These are phyloP conservation scores for Phylloporus rhodoxanthus DNA, from an alignment of 768 basidiomycete genomes.

Conservation along the genomic window DNA sequence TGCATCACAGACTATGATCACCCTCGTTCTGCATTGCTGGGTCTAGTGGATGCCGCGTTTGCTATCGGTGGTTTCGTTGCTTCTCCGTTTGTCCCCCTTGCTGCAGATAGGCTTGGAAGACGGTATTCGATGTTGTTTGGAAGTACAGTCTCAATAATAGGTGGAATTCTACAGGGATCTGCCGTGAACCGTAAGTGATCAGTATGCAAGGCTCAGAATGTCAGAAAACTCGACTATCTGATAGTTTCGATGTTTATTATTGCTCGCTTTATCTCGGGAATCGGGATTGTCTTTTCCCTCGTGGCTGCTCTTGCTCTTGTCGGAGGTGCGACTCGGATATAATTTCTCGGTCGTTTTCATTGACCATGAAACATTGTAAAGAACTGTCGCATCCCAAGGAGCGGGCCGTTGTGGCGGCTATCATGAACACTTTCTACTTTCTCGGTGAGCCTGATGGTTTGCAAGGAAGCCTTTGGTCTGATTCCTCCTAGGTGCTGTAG, in stretches of 20 bases:
- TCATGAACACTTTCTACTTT: not conserved
- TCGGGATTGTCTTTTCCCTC: not conserved
- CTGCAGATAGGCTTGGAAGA: not conserved
- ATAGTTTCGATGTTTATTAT: constrained; percentile 8
- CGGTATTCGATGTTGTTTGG: not conserved
- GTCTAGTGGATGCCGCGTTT: constrained; percentile 12
- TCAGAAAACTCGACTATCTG: no score
- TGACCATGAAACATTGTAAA: not conserved
- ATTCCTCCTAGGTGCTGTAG: constrained; percentile 4
- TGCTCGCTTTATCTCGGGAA: constrained; percentile 4
- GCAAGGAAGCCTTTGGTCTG: not conserved
- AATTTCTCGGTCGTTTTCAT: not conserved
- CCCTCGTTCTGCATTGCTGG: constrained; percentile 50
- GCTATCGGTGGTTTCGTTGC: not conserved
- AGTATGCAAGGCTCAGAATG: not conserved
- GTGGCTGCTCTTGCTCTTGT: constrained; percentile 6
- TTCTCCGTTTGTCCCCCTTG: not conserved
- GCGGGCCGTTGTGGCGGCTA: not conserved
- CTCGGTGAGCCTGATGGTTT: constrained; percentile 1
- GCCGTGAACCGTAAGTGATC: not conserved
- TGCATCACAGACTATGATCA: constrained; percentile 41
- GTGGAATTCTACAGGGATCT: not conserved
- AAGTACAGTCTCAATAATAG: not conserved
- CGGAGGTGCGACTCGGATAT: constrained; percentile 4
- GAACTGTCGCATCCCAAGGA: constrained; percentile 13